phyloP scores from a whole-genome alignment of 2,329 filamentous ascomycete species.

The Scedosporium apiospermum region DNA sequence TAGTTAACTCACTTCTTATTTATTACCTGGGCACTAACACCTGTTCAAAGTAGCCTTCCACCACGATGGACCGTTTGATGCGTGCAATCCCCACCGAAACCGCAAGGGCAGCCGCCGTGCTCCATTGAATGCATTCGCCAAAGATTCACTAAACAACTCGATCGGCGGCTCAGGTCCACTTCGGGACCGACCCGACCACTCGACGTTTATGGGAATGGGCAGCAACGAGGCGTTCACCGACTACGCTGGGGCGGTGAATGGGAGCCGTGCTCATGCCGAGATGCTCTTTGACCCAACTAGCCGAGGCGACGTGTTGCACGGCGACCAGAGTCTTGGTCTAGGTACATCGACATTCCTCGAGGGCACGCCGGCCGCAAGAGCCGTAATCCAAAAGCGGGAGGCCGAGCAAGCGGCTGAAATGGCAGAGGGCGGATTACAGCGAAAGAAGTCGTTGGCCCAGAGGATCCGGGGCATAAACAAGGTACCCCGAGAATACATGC shows the following conservation, averaged over 20 bases:
- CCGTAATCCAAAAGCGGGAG: conserved; percentile 67
- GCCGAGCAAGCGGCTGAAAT: conserved; percentile 56
- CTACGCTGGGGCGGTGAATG: conserved; percentile 39
- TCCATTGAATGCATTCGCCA: conserved; percentile 94
- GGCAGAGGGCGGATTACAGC: conserved; percentile 53
- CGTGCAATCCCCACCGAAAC: conserved; percentile 90
- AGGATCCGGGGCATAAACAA: conserved; percentile 79
- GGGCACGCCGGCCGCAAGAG: conserved; percentile 76
- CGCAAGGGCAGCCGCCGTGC: conserved; percentile 71
- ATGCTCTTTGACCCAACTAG: conserved; percentile 58
- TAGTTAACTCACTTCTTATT: not conserved
- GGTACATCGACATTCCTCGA: conserved; percentile 95
- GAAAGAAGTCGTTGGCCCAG: conserved; percentile 93
- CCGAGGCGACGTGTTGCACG: conserved; percentile 66
- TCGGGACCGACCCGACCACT: conserved; percentile 72
- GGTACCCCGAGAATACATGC: conserved; percentile 48
- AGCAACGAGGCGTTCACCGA: conserved; percentile 82
- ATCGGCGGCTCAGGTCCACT: conserved; percentile 80
- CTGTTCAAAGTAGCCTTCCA: conserved; percentile 67
- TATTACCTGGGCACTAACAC: conserved; percentile 8
- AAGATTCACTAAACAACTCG: conserved; percentile 84
- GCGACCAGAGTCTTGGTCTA: conserved; percentile 71
- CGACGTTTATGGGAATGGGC: conserved; percentile 72
- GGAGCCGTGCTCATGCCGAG: conserved; percentile 11
- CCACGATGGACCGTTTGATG: conserved; percentile 95